Conservation (phyloP, 345 rosid genomes). For the Citrus glauca region DNA sequence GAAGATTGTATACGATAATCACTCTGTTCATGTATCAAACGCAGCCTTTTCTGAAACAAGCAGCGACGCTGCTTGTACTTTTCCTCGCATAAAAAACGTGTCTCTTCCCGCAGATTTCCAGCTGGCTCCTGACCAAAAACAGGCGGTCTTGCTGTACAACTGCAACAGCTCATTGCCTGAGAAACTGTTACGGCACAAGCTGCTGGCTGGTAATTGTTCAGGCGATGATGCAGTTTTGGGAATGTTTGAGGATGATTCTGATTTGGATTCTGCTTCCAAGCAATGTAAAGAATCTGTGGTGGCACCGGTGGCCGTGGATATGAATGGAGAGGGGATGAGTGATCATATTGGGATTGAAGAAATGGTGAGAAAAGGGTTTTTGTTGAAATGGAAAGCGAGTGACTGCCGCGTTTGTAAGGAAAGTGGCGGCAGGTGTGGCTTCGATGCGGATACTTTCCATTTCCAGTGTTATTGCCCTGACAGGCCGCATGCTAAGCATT, state of each 20-base stretch:
- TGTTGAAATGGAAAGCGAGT: constrained; percentile 43
- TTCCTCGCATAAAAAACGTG: constrained; percentile 22
- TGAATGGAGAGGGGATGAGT: not conserved
- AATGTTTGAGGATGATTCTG: constrained; percentile 12
- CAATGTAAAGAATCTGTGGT: constrained; percentile 15
- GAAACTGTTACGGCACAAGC: constrained; percentile 9
- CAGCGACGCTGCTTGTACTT: not conserved
- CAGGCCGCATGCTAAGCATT: constrained; percentile 32
- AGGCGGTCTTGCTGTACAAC: constrained; percentile 17
- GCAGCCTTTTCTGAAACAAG: not conserved
- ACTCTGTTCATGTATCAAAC: constrained; percentile 37
- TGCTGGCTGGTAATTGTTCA: not conserved
- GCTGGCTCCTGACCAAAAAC: not conserved
- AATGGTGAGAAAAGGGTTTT: constrained; percentile 30
- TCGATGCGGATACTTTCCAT: constrained; percentile 1
- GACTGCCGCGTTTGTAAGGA: constrained; percentile 29
- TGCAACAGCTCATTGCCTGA: constrained; percentile 14
- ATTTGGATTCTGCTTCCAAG: constrained; percentile 17
- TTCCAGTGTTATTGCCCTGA: constrained; percentile 56
- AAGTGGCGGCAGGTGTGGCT: constrained; percentile 56
- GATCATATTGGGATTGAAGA: not conserved
- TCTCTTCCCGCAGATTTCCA: constrained; percentile 17
- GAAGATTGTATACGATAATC: constrained; percentile 27
- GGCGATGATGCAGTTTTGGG: constrained; percentile 9
- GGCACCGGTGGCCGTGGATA: constrained; percentile 21